Percentiles rank a stretch among this genome's conserved stretches.
These are phyloP conservation scores for Ophiostoma sp. DNA, from an alignment of 2,329 filamentous ascomycete species.

Conservation along the genomic window DNA sequence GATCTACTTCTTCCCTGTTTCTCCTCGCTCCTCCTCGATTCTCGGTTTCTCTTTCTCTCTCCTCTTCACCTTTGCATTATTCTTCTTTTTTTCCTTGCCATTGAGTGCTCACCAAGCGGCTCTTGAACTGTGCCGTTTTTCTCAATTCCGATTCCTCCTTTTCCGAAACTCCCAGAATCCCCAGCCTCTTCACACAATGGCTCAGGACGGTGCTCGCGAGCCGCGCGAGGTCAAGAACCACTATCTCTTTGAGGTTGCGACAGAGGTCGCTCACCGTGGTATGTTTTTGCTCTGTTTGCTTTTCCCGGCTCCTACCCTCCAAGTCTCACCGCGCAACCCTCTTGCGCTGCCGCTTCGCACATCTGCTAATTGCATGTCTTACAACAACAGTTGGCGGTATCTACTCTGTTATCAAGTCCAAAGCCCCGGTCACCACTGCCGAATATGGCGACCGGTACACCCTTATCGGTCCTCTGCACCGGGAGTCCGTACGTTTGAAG, in stretches of 20 bases:
- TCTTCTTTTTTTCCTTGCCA: not conserved
- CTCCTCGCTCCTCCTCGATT: not conserved
- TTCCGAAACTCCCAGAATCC: not conserved
- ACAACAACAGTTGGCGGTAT: constrained; percentile 78
- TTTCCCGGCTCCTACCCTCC: not conserved
- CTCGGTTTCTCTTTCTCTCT: constrained; percentile 28
- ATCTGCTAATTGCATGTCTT: constrained; percentile 4
- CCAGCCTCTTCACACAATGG: constrained; percentile 26
- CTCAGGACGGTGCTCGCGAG: constrained; percentile 45
- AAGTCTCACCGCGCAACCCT: not conserved
- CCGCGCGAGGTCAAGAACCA: constrained; percentile 86
- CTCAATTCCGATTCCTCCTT: not conserved
- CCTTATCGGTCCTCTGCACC: constrained; percentile 90
- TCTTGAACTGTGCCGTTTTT: not conserved
- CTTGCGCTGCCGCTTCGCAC: not conserved
- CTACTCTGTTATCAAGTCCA: constrained; percentile 98
- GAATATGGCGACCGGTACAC: constrained; percentile 99
- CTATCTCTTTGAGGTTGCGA: constrained; percentile 93
- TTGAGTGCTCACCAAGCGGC: not conserved
- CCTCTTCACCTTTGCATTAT: not conserved
- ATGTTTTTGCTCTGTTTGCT: constrained; percentile 37
- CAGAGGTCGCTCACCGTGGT: constrained; percentile 96
- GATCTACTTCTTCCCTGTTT: constrained; percentile 14
- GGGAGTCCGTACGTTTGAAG: constrained; percentile 65
- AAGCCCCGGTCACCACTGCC: constrained; percentile 93